Evolutionary conservation across 495 filamentous ascomycete species (phyloP).

Genomic region (Penicillium canariense): DNA sequence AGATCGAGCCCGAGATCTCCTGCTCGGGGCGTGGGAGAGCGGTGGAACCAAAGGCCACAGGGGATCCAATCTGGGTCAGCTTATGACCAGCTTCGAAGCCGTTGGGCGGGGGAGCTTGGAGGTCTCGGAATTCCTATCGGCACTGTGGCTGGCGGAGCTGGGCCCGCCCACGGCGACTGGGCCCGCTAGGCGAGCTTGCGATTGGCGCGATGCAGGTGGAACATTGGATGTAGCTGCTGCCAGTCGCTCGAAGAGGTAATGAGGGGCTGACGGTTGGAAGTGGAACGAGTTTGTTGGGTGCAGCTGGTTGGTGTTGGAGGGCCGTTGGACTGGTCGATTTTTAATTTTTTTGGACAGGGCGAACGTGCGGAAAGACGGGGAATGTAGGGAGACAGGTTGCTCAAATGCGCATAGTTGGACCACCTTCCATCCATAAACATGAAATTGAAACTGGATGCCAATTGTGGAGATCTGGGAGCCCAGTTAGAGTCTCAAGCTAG

Average conservation of each 20-base stretch:
- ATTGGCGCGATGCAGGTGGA: slow-evolving; percentile 10
- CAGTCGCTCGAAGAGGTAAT: slow-evolving; percentile 17
- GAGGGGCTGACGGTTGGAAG: slow-evolving; percentile 8
- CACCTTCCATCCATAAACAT: no score
- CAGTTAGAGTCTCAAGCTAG: no score
- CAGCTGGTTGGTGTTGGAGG: neutral
- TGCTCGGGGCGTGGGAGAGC: slow-evolving; percentile 4
- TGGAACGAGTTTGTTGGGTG: neutral
- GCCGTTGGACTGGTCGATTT: no score
- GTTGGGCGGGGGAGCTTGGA: neutral
- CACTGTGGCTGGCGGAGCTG: neutral
- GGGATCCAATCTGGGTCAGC: neutral
- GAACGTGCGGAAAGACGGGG: no score
- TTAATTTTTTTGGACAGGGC: no score
- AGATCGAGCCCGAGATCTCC: slow-evolving; percentile 39
- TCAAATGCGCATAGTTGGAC: no score
- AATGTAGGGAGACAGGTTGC: no score
- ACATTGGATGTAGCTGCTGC: slow-evolving; percentile 10
- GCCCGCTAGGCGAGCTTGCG: neutral
- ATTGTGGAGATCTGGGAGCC: no score
- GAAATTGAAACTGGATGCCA: no score
- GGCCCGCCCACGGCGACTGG: slow-evolving; percentile 13
- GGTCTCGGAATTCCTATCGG: slow-evolving; percentile 1
- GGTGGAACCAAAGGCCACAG: slow-evolving; percentile 6
- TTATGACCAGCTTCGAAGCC: neutral